Conservation (phyloP, 371 early-diverging fungal genomes). For the Conidiobolus coronatus region DNA sequence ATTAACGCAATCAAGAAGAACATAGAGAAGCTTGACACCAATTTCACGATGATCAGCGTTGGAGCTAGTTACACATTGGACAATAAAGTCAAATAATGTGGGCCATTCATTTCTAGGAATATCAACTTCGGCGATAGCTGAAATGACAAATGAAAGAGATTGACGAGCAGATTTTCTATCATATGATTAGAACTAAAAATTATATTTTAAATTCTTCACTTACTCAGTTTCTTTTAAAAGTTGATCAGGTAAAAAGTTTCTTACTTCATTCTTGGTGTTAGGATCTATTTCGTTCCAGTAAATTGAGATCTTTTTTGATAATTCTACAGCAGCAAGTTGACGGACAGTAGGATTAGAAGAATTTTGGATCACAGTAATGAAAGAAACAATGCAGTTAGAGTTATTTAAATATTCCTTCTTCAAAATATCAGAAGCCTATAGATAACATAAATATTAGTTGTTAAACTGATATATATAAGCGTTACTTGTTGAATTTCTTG, state of each 20-base stretch:
- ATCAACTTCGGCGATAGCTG: constrained; percentile 65
- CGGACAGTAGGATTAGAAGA: constrained; percentile 36
- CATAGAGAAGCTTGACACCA: constrained; percentile 56
- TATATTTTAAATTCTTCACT: constrained; percentile 4
- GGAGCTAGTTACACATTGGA: constrained; percentile 43
- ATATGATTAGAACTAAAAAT: neutral
- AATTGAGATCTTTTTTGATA: constrained; percentile 48
- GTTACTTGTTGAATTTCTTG: no score
- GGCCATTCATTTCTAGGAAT: constrained; percentile 54
- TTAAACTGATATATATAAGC: no score
- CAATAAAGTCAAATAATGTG: constrained; percentile 47
- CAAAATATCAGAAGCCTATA: no score
- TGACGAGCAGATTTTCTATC: constrained; percentile 46
- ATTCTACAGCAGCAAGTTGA: constrained; percentile 74
- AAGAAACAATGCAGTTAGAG: constrained; percentile 42
- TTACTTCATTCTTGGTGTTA: constrained; percentile 24
- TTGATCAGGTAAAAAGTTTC: constrained; percentile 31
- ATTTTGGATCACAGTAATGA: constrained; percentile 32
- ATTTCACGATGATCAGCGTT: constrained; percentile 55
- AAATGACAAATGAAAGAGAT: constrained; percentile 60
- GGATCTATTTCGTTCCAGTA: constrained; percentile 46
- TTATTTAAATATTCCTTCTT: constrained; percentile 24
- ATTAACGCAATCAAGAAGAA: constrained; percentile 60
- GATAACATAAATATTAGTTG: no score
- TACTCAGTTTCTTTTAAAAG: constrained; percentile 50